Evolutionary conservation across 345 rosid species (phyloP).

Genomic region (Dipteronia sinensis): DNA sequence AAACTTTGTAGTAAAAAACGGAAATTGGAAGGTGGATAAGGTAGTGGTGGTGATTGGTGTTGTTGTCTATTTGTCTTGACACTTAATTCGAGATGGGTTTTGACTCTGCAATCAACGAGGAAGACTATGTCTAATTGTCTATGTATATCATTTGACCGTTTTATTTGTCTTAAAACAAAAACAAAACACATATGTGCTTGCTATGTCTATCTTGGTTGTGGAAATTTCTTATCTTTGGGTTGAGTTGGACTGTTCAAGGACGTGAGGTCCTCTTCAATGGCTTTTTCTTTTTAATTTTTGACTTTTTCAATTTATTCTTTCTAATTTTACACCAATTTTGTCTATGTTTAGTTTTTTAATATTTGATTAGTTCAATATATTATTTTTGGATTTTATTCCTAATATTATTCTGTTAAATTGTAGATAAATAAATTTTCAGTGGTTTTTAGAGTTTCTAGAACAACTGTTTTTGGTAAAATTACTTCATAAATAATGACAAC

Average conservation of each 20-base stretch:
- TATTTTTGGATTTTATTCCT: too few species aligned
- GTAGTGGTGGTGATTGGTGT: neutral
- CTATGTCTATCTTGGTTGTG: neutral
- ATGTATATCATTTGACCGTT: neutral
- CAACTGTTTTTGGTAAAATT: neutral
- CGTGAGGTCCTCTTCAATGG: neutral
- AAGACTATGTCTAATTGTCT: too few species aligned
- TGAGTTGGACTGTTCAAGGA: neutral
- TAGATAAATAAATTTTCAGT: too few species aligned
- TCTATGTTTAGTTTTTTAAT: neutral
- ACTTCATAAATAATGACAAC: neutral
- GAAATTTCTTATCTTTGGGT: neutral
- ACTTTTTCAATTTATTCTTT: neutral
- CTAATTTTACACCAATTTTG: neutral
- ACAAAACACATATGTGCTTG: neutral
- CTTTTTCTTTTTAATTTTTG: neutral
- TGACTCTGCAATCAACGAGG: neutral
- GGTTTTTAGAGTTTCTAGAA: neutral
- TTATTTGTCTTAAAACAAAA: neutral
- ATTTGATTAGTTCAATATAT: too few species aligned
- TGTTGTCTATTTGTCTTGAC: neutral
- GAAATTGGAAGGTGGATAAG: neutral
- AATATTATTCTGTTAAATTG: too few species aligned
- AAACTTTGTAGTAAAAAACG: too few species aligned
- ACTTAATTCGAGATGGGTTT: neutral